Base-by-base conservation (phyloP, 129 eudicot species). In the Solidago caesia region DNA sequence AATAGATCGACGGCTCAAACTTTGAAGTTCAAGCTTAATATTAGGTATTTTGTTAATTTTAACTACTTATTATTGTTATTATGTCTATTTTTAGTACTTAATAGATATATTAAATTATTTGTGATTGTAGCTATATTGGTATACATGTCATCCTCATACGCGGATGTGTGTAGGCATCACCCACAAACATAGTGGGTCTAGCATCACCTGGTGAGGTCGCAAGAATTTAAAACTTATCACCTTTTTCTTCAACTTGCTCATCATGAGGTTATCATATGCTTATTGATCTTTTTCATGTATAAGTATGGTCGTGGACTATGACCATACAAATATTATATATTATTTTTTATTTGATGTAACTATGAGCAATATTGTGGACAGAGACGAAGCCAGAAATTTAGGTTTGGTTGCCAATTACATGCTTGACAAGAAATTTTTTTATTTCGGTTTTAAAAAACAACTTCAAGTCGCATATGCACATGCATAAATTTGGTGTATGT, bases 181-280 rank as follows among this genome's bases (percentile, higher is more conserved):
- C 86, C 85, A 84, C 93, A 82, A 84, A 84, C 93, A 84, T 77
- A 80, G 80, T 74, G 93, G 78, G 96, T 77, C 84, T 72, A 84
- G 84, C 83, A 79, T 81, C 76, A 73, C 84, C 81, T 79, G 79
- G 53, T 76, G 62, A 69, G 92, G 84, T 77, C 75, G 66, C 91
- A 87, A 62, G 67, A 58, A 79, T 75, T 48, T 72, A 67, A 70
- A 67, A 60, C 75, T 75, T 72, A 71, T 76, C 79, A 68, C 53
- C 77, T 79, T 67, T 55, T 77, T 59, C 5, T 58, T 79, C 79
- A 70, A 55, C 72, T 77, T 80, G 64, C 77, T 75, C 79, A 70
- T 87, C 75, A 86, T 84, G 75, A 67, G 87, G 53, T 79, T 64
- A 72, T 73, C 73, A 44, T 68, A 57, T 68, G 52, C 57, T 60